Evolutionary conservation across 106 monocot species (phyloP).

Genomic region (Platanthera guangdongensis): DNA sequence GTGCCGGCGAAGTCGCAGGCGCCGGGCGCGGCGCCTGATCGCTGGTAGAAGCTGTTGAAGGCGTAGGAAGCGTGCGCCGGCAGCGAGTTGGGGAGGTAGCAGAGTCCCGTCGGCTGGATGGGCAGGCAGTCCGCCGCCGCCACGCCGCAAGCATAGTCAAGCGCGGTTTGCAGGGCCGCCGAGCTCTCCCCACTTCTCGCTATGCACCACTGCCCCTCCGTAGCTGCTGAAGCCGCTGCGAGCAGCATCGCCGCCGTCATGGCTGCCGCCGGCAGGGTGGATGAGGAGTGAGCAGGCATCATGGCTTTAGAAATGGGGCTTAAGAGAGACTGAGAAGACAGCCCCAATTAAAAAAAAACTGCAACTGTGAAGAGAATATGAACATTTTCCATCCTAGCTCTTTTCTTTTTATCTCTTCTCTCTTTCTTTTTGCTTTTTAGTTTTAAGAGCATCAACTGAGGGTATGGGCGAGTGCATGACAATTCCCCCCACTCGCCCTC

Average conservation of each 20-base stretch:
- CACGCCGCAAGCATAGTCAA: slow-evolving; percentile 58
- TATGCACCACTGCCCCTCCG: slow-evolving; percentile 30
- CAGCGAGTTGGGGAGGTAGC: slow-evolving; percentile 78
- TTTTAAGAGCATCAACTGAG: too few species aligned
- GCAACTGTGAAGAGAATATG: slow-evolving; percentile 1
- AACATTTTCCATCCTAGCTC: not conserved
- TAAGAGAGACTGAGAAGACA: too few species aligned
- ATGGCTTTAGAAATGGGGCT: too few species aligned
- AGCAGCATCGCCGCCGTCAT: not conserved
- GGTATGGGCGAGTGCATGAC: too few species aligned
- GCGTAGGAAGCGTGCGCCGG: slow-evolving; percentile 80
- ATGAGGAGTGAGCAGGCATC: not conserved
- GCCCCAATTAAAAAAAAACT: not conserved
- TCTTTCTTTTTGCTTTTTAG: too few species aligned
- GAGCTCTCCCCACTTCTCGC: slow-evolving; percentile 22
- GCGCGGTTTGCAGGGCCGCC: slow-evolving; percentile 24
- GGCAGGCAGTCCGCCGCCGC: slow-evolving; percentile 58
- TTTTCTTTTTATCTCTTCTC: too few species aligned
- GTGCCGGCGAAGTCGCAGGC: slow-evolving; percentile 83
- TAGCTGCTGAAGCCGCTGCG: not conserved
- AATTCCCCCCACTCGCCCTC: too few species aligned
- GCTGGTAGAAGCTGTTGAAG: slow-evolving; percentile 77
- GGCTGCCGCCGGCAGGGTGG: not conserved
- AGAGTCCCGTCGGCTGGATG: slow-evolving; percentile 55
- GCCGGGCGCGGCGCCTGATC: slow-evolving; percentile 34